Evolutionary conservation across 1,284 basidiomycete genomes (phyloP).

Genomic region (Irpex sp.): DNA sequence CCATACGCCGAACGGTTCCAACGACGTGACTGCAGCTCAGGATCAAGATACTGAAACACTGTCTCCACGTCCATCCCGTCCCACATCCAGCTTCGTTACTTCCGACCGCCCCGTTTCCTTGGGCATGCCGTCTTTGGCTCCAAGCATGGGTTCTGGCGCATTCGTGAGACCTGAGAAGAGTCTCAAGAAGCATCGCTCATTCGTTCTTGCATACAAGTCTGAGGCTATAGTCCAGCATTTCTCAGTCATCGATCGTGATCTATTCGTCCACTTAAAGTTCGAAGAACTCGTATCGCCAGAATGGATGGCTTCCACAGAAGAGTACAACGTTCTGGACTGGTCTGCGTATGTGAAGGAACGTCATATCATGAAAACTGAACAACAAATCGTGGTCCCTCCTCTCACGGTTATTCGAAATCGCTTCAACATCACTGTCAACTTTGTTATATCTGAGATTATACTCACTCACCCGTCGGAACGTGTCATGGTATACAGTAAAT

Average conservation of each 20-base stretch:
- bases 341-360: slow-evolving; percentile 75
- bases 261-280: slow-evolving; percentile 80
- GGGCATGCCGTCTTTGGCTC: background rate
- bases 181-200: slow-evolving; percentile 51
- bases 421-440: slow-evolving; percentile 85
- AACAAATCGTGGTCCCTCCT: slow-evolving; percentile 62
- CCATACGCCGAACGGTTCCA: background rate
- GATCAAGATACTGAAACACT: background rate
- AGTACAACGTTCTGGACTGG: slow-evolving; percentile 81
- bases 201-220: slow-evolving; percentile 57
- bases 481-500: slow-evolving; percentile 67
- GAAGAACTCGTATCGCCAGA: slow-evolving; percentile 77
- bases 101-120: background rate
- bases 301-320: slow-evolving; percentile 55
- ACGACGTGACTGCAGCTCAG: background rate
- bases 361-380: slow-evolving; percentile 65
- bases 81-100: background rate
- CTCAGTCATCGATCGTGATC: slow-evolving; percentile 83
- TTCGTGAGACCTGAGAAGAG: slow-evolving; percentile 28
- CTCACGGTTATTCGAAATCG: slow-evolving; percentile 78
- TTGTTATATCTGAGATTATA: slow-evolving; percentile 78
- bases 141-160: background rate
- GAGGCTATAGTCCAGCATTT: slow-evolving; percentile 76
- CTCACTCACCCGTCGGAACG: slow-evolving; percentile 67
- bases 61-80: background rate